Base-by-base conservation (phyloP, 768 basidiomycete species). In the Podaxis mareebaensis region DNA sequence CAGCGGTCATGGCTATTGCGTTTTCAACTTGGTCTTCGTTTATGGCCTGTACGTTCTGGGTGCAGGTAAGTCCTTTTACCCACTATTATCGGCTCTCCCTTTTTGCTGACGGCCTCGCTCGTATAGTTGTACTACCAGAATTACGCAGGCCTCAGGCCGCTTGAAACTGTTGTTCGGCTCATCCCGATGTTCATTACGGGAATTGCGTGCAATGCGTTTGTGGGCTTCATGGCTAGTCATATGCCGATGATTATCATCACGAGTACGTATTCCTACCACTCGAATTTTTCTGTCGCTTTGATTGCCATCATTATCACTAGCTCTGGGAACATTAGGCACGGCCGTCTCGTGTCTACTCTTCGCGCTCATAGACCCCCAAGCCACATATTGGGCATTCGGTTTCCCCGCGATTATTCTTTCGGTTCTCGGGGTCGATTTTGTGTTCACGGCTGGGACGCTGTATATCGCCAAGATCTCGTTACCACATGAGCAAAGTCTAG, bases 381-480 rank as follows among this genome's bases (percentile, higher is more conserved):
- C 76, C 4, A 74, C 85, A 0, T 93, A 87, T 67, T 93, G 92
- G 92, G 89, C 88, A 1, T 89, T 81, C 63, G 86, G 85, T 4
- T 93, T 93, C 73, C 89, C 91, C 0, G 82, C 87, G 0, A 82
- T 89, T 0, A 74, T 85, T 44, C 63, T 89, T 52, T 75, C 83
- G 22, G 91, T 92, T 15, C 81, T 91, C 51, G 92, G 92, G 22
- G 90, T 86, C 1, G 92, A 93, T 69, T 91, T 93, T 66, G 85
- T 90, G 3, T 93, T 87, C 67, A 77, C 92, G 0, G 76, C 85
- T 0, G 92, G 92, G 2, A 89, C 89, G 3, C 75, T 93, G 17
- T 93, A 89, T 68, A 83, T 92, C 46, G 88, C 91, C 4, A 89
- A 87, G 68, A 79, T 89, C 10, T 81, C 85, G 2, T 71, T 81